Evolutionary conservation across 441 rosid genomes (phyloP), one percentile per base, ranked within the genome.

Genomic region (Eutrema salsugineum): DNA sequence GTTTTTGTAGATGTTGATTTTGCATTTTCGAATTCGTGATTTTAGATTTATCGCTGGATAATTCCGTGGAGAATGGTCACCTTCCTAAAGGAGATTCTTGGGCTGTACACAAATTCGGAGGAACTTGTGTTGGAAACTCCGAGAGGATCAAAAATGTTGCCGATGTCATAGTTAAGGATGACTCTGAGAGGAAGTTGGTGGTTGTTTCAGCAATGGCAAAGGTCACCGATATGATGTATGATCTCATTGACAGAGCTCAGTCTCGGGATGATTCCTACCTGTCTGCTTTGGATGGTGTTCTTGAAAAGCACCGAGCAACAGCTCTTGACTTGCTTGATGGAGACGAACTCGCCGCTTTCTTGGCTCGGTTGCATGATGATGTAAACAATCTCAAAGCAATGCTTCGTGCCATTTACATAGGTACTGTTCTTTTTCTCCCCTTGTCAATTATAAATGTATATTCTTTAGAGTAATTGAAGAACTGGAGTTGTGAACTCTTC

Each of bases 81-180:
- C 80, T 92, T 70, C 91, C 86, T 1, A 86, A 87, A 65, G 94
- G 96, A 62, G 84, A 83, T 58, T 71, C 55, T 49, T 95, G 99
- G 99, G 85, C 92, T n/a, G 92, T 95, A 59, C 98, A 92, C 66
- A 95, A 95, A 80, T 95, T 95, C 70, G 98, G 99, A 40, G 99
- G 99, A 16, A 95, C 99, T 35, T 95, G 99, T 53, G 94, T 95
- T 66, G 98, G 98, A 59, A 95, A 67, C 48, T 88, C 93, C 10
- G 86, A 94, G 74, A 85, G 96, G 78, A 89, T 94, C 44, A 88
- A 86, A 86, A 90, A 89, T 80, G 98, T 91, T n/a, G 95, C 96
- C 0, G 86, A 87, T 46, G 83, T 94, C 15, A 80, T 94, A 2
- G 49, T 84, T 33, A 80, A 76, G 38, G 97, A 94, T 78, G 80